Evolutionary conservation across 2,329 filamentous ascomycete genomes (phyloP), one percentile per base, ranked within the genome.

Genomic region (Raffaelea arxii): DNA sequence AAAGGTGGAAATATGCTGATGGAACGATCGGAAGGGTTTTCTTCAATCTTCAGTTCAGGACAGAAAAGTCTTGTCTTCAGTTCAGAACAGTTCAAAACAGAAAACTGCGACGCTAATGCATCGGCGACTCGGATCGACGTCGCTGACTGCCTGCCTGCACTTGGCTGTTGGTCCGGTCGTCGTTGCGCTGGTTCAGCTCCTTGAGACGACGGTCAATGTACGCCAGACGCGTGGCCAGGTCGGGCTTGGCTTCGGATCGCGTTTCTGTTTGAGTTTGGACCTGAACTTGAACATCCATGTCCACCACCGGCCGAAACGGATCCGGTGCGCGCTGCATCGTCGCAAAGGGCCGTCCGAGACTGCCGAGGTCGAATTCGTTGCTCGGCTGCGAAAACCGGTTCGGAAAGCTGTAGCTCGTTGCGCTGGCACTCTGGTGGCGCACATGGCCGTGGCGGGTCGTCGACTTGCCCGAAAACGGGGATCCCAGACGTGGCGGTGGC

Each of bases 331-430:
- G 52, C 52, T 79, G 75, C 30, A 79, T 65, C 0, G 77, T 82
- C 11, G 77, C 72, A 58, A 77, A 80, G 2, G 74, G 74, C 24
- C 71, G 68, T 4, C 69, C 66, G 47, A 71, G 60, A 44, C 66
- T 59, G 19, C 66, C 64, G 43, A 69, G 54, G 41, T 72, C 69
- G 27, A 76, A 63, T 36, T 63, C 65, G 12, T n/a, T n/a, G n/a
- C 64, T 61, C 3, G 69, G 66, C 52, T 72, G 70, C 25, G 68
- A 71, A 25, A 74, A 59, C 36, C 78, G 70, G 48, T 74, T 76
- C n/a, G 79, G 78, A 51, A 81, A 78, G 40, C 78, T 81, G 55
- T 77, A 70, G 59, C 73, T 78, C 12, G 71, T 66, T 46, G 6
- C 14, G 30, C 35, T 37, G 35, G 9, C 35, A 18, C 19, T 9